Evolutionary conservation across 148 eudicot genomes (phyloP).

Genomic region (Euryodendron excelsum): DNA sequence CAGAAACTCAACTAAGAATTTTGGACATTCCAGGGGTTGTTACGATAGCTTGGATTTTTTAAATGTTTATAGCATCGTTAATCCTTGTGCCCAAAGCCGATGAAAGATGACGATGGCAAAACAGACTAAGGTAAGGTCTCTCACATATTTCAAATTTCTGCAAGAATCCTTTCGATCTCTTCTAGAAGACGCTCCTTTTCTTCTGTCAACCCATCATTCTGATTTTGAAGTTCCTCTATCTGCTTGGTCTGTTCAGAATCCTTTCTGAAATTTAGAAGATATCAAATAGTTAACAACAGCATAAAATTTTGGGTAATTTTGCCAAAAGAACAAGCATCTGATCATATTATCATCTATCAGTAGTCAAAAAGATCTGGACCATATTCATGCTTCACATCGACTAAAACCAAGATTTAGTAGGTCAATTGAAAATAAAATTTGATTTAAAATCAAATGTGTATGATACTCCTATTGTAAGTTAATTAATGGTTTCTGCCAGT

Average conservation of each 20-base stretch:
- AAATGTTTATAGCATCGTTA: no score
- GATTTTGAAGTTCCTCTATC: constrained; percentile 51
- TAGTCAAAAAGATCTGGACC: no score
- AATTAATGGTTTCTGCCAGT: background rate
- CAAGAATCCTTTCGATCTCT: constrained; percentile 54
- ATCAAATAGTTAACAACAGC: background rate
- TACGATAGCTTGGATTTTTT: background rate
- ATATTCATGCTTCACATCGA: background rate
- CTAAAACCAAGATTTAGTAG: no score
- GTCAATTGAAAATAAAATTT: no score
- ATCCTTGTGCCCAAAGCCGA: no score
- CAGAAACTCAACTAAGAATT: no score
- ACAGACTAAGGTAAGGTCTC: background rate
- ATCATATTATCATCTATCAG: no score
- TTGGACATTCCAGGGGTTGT: background rate
- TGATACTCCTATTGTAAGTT: background rate
- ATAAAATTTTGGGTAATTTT: background rate
- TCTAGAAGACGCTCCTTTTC: constrained; percentile 57
- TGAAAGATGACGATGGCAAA: background rate
- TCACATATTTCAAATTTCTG: constrained; percentile 25
- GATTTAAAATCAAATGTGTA: background rate
- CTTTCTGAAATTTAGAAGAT: constrained; percentile 36
- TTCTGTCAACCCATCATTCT: constrained; percentile 38
- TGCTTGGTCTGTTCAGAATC: constrained; percentile 65
- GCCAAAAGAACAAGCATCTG: no score